These are phyloP conservation scores for Platanus orientalis DNA, from an alignment of 164 flowering plant species.

Conservation along the genomic window DNA sequence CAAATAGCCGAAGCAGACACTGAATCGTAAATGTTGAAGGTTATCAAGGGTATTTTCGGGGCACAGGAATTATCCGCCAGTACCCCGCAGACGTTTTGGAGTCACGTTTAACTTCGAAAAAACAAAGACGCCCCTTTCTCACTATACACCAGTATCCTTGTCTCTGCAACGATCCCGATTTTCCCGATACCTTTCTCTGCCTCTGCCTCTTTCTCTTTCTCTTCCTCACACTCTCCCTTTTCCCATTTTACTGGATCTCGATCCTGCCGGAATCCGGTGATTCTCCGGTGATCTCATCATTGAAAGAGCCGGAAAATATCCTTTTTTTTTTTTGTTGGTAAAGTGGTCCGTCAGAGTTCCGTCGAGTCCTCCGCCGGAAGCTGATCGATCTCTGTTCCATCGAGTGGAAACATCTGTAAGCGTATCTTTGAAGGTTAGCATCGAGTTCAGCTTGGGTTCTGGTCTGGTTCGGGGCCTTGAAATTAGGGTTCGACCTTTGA, in stretches of 20 bases:
- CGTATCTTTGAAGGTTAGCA: not conserved
- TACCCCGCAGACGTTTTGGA: too few species aligned
- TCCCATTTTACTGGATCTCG: not conserved
- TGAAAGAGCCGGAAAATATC: not conserved
- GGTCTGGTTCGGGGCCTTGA: not conserved
- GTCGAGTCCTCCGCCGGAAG: not conserved
- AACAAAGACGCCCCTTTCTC: too few species aligned
- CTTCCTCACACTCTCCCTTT: too few species aligned
- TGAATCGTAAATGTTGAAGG: too few species aligned
- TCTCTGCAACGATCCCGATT: not conserved
- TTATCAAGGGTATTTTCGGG: too few species aligned
- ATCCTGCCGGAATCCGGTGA: slow-evolving; percentile 1
- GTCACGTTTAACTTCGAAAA: too few species aligned
- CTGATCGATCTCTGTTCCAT: not conserved
- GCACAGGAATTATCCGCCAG: too few species aligned
- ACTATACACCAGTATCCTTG: too few species aligned
- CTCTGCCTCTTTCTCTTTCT: too few species aligned
- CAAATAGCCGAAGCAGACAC: too few species aligned
- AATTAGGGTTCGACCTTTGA: slow-evolving; percentile 20
- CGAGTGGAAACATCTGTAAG: not conserved
- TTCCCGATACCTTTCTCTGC: slow-evolving; percentile 5
- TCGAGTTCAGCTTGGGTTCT: slow-evolving; percentile 9
- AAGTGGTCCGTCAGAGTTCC: not conserved
- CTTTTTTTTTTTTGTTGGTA: not conserved
- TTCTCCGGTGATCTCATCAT: slow-evolving; percentile 3